Evolutionary conservation across 2,329 filamentous ascomycete genomes (phyloP).

Genomic region (Clonostachys rhizophaga): DNA sequence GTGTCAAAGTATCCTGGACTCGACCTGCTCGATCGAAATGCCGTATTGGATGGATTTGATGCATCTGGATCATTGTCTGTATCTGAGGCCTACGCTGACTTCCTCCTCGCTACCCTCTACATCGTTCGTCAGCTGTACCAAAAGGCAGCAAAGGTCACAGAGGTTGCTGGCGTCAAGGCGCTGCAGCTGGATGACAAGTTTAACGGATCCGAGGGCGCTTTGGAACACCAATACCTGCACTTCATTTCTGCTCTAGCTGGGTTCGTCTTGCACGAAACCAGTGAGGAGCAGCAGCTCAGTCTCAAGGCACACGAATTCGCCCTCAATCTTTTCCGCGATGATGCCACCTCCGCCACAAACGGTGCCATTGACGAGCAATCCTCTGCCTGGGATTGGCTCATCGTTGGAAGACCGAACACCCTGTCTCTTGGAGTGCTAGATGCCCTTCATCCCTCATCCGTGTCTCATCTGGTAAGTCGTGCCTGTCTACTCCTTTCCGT

Average conservation of each 20-base stretch:
- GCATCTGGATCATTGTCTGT: constrained; percentile 6
- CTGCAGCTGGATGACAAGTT: constrained; percentile 26
- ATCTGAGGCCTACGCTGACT: constrained; percentile 24
- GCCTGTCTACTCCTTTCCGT: not conserved
- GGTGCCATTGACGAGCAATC: constrained; percentile 7
- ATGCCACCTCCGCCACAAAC: constrained; percentile 10
- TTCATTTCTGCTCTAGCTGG: constrained; percentile 26
- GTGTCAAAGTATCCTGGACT: constrained; percentile 19
- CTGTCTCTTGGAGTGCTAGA: constrained; percentile 33
- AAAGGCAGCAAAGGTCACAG: constrained; percentile 30
- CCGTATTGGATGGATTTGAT: not conserved
- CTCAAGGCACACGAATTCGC: constrained; percentile 23
- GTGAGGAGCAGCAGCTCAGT: constrained; percentile 24
- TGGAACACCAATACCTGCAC: constrained; percentile 27
- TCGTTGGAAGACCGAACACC: constrained; percentile 18
- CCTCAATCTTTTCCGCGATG: constrained; percentile 28
- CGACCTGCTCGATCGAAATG: not conserved
- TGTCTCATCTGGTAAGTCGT: constrained; percentile 25
- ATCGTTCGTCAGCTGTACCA: constrained; percentile 33
- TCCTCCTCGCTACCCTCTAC: constrained; percentile 30
- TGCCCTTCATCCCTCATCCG: constrained; percentile 22
- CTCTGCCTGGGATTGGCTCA: constrained; percentile 22
- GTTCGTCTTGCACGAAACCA: constrained; percentile 28
- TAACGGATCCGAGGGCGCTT: constrained; percentile 11
- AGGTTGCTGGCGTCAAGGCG: constrained; percentile 11